Evolutionary conservation across 345 rosid species (phyloP).

Genomic region (Erucastrum elatum): DNA sequence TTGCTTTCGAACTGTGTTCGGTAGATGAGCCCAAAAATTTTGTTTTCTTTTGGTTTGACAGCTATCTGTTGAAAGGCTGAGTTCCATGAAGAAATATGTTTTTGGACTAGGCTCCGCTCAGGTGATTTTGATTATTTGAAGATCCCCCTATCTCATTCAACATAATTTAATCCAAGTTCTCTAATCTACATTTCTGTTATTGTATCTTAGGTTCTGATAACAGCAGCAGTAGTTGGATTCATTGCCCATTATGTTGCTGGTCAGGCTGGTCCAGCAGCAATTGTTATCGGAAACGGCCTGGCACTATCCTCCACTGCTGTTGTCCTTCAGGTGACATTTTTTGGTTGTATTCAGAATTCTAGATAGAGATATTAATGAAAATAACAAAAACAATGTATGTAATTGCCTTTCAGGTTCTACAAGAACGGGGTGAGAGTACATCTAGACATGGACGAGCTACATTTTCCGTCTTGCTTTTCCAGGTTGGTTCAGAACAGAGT

Average conservation of each 20-base stretch:
- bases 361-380: neutral
- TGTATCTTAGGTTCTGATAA: constrained; percentile 77
- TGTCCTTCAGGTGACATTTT: constrained; percentile 73
- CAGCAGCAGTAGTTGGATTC: constrained; percentile 87
- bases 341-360: neutral
- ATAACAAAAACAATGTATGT: constrained; percentile 7
- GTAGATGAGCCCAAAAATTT: constrained; percentile 28
- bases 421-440: constrained; percentile 98
- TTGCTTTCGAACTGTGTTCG: constrained; percentile 27
- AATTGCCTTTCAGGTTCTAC: constrained; percentile 72
- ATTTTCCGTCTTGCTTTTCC: constrained; percentile 95
- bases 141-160: neutral
- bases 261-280: constrained; percentile 87
- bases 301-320: constrained; percentile 98
- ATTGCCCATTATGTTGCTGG: constrained; percentile 78
- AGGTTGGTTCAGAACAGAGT: constrained; percentile 51
- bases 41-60: constrained; percentile 43
- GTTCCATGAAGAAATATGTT: constrained; percentile 99
- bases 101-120: constrained; percentile 97
- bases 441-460: constrained; percentile 99
- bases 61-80: constrained; percentile 99
- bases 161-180: neutral
- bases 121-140: constrained; percentile 51
- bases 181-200: constrained; percentile 11
- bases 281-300: constrained; percentile 95